Percentiles rank a stretch among this genome's conserved stretches.
Evolutionary conservation across 805 yeast species (phyloP).

Genomic region (Metschnikowia proteae): DNA sequence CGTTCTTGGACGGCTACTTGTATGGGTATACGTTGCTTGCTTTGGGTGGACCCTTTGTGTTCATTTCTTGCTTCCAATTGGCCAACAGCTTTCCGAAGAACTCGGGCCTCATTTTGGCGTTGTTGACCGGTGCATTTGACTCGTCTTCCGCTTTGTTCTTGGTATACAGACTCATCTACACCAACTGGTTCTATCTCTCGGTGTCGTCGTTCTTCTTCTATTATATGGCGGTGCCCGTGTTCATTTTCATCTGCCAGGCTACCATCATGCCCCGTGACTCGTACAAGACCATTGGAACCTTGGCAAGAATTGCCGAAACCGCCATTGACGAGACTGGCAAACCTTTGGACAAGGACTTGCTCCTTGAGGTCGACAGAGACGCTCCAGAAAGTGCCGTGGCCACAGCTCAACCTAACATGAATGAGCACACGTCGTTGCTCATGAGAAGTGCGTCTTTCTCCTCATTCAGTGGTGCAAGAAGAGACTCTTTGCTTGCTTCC

Average conservation of each 20-base stretch:
- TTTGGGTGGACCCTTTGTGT: slow-evolving; percentile 90
- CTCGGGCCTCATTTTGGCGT: slow-evolving; percentile 77
- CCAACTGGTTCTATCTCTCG: slow-evolving; percentile 36
- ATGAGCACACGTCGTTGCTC: slow-evolving; percentile 40
- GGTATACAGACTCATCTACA: slow-evolving; percentile 64
- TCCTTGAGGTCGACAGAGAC: slow-evolving; percentile 36
- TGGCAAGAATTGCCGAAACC: slow-evolving; percentile 66
- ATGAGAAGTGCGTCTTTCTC: slow-evolving; percentile 31
- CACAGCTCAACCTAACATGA: slow-evolving; percentile 32
- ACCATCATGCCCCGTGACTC: slow-evolving; percentile 76
- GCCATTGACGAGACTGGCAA: slow-evolving; percentile 71
- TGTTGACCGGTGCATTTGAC: slow-evolving; percentile 92
- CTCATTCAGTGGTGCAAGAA: slow-evolving; percentile 16
- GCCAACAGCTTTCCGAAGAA: slow-evolving; percentile 81
- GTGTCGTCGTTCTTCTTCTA: slow-evolving; percentile 58
- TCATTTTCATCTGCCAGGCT: slow-evolving; percentile 69
- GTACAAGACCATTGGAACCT: slow-evolving; percentile 65
- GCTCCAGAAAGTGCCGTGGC: slow-evolving; percentile 24
- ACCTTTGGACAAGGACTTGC: slow-evolving; percentile 46
- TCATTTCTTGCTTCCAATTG: slow-evolving; percentile 84
- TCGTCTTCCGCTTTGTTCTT: slow-evolving; percentile 86
- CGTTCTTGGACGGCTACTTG: slow-evolving; percentile 59
- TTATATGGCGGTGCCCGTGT: slow-evolving; percentile 73
- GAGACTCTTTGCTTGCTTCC: slow-evolving; percentile 22
- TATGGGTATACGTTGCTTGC: slow-evolving; percentile 75